Base-by-base conservation (phyloP, 192 early-diverging fungal species). In the Geranomyces michiganensis region DNA sequence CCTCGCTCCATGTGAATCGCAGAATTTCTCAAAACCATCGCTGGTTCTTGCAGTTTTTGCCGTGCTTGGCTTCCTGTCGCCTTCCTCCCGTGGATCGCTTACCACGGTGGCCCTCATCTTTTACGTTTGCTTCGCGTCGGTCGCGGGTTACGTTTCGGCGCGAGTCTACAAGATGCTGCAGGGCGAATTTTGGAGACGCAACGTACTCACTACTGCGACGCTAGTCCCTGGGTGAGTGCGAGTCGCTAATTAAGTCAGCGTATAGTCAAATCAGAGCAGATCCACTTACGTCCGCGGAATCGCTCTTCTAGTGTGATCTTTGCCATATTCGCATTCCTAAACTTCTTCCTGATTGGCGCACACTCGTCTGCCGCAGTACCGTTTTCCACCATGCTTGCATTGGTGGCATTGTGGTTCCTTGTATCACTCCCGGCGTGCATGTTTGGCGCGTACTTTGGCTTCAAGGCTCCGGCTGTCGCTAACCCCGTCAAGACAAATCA, bases 101-200 rank as follows among this genome's bases (percentile, higher is more conserved):
- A 86, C 88, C 8, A 96, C 95, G 0, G 92, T 93, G 30, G 96
- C 96, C 90, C 84, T 99, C 59, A 80, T 95, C 47, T 92, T 96
- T 69, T 97, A 93, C 76, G 91, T 99, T 70, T 51, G 92, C 44
- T 99, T 93, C 81, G 91, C 90, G 8, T 85, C 87, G 43, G 83
- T 92, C 51, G 90, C 95, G n/a, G 96, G 96, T 14, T 97, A 90
- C 75, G 83, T 90, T 49, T 93, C 95, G 7, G 92, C 95, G 1
- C 86, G 94, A 51, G 59, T 91, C 31, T 99, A 97, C 80, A 96
- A 96, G 76, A 93, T 95, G 89, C 92, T 92, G 78, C 92, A 91
- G 12, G 96, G 96, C 22, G 90, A 91, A 48, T 78, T 86, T n/a
- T 94, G 93, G 89, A 92, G 90, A 73, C 78, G 80, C 48, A 97